A percentile compares a stretch with the other conserved stretches of the same genome.
These are phyloP conservation scores for Posidonia australis DNA, from an alignment of 106 monocot genomes.

Conservation along the genomic window DNA sequence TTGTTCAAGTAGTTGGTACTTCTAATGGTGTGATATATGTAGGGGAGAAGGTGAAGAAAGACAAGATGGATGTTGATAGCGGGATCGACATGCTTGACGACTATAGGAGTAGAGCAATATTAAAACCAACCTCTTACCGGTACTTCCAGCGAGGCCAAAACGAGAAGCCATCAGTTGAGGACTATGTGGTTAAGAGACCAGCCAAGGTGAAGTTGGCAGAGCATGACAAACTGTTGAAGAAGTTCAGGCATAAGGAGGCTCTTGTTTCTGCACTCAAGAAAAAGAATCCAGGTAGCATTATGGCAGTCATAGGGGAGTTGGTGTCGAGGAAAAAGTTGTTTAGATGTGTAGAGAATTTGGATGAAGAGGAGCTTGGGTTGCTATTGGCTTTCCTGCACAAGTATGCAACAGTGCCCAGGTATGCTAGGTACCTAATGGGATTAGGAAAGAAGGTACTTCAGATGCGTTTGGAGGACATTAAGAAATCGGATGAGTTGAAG, in stretches of 20 bases:
- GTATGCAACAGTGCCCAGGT: conserved; percentile 52
- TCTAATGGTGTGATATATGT: conserved; percentile 66
- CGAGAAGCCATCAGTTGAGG: conserved; percentile 50
- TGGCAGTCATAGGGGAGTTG: conserved; percentile 83
- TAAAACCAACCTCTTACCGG: conserved; percentile 32
- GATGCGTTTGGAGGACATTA: conserved; percentile 56
- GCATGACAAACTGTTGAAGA: conserved; percentile 70
- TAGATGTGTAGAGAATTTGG: conserved; percentile 54
- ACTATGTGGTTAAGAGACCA: conserved; percentile 41
- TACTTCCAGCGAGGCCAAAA: conserved; percentile 70
- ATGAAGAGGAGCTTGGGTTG: conserved; percentile 49
- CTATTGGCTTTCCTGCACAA: conserved; percentile 59
- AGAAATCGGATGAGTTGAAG: conserved; percentile 34
- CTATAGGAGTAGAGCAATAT: conserved; percentile 14
- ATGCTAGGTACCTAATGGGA: conserved; percentile 78
- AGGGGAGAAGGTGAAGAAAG: conserved; percentile 45
- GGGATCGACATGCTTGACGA: conserved; percentile 9
- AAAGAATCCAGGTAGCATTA: conserved; percentile 33
- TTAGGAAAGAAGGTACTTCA: conserved; percentile 63
- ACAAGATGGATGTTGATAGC: conserved; percentile 1
- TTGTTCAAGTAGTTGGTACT: conserved; percentile 54
- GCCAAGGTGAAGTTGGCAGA: conserved; percentile 53
- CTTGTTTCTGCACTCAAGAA: conserved; percentile 45
- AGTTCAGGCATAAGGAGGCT: conserved; percentile 81
- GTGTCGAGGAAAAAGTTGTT: conserved; percentile 84